Evolutionary conservation across 1,139 yeast genomes (phyloP).

Genomic region (Geotrichum cucujoidarum): DNA sequence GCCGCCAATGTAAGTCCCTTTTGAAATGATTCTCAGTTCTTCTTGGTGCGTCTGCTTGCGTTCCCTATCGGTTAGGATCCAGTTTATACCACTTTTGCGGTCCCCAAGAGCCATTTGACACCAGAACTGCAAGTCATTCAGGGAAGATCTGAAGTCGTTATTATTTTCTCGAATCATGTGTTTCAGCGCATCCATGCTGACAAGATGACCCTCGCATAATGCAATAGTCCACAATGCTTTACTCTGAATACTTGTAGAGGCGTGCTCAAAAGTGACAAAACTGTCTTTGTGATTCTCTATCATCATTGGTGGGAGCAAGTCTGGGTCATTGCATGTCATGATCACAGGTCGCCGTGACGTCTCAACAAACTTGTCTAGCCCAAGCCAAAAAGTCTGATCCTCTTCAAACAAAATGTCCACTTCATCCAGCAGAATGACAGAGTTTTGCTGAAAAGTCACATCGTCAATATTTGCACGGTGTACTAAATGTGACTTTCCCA

Average conservation of each 20-base stretch:
- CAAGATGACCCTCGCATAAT: conserved; percentile 37
- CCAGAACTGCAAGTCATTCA: conserved; percentile 54
- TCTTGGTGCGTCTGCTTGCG: conserved; percentile 17
- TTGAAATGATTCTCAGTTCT: conserved; percentile 26
- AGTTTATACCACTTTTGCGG: conserved; percentile 29
- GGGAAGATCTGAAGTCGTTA: conserved; percentile 52
- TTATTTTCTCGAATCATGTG: conserved; percentile 37
- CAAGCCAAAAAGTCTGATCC: conserved; percentile 78
- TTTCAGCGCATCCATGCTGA: conserved; percentile 39
- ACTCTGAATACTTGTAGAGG: conserved; percentile 27
- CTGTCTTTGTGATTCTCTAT: conserved; percentile 6
- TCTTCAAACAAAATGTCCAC: conserved; percentile 78
- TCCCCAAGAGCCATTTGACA: conserved; percentile 43
- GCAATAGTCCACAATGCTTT: conserved; percentile 38
- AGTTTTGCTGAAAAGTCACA: conserved; percentile 42
- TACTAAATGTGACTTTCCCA: conserved; percentile 79
- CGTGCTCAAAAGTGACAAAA: conserved; percentile 35
- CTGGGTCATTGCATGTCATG: conserved; percentile 60
- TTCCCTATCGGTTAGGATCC: conserved; percentile 31
- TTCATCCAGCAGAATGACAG: conserved; percentile 76
- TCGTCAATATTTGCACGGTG: conserved; percentile 38
- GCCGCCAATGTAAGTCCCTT: conserved; percentile 21
- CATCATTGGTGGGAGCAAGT: conserved; percentile 21
- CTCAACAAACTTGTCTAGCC: conserved; percentile 54
- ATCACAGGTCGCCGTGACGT: conserved; percentile 76